Evolutionary conservation across 1,284 basidiomycete genomes (phyloP), one percentile per base, ranked within the genome.

Genomic region (Puccinia triticina): DNA sequence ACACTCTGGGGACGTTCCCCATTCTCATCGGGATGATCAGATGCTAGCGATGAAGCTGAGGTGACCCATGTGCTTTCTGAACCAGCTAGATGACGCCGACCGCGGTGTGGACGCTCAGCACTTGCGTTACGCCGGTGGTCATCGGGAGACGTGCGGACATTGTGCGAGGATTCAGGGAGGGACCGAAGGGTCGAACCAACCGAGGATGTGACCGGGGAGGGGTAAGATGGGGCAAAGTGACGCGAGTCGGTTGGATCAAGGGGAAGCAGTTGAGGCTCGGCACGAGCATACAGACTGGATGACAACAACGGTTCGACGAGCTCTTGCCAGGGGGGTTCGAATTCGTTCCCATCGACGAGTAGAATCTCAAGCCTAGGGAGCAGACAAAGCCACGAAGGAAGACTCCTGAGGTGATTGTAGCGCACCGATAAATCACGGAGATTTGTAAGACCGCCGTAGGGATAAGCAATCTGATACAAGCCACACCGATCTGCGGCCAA

Each of bases 331-430:
- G 94, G 93, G 3, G 93, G 92, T 84, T 93, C 92, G 88, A 98
- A 97, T 11, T 94, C 93, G 87, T 99, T 99, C 46, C 92, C 93
- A 85, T 98, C 96, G 43, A 99, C 91, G 84, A 93, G 92, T 2
- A 99, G 89, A 5, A 92, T 92, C 87, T 96, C 94, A 72, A 99
- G 90, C 26, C 91, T 74, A 2, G 50, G 90, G 46, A 99, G 89
- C 48, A 93, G 90, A 86, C 93, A 94, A 64, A 99, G 89, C 96
- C 97, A 99, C 83, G 93, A 91, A 3, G 96, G 96, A 43, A 99
- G 89, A n/a, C 92, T 91, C 84, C 93, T 90, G 85, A 99, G 89
- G 86, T 92, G 92, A 88, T 99, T 99, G 85, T 92, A 89, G 82
- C 95, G 91, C 72, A 87, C 75, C 29, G 83, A 82, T 69, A 85